These are phyloP conservation scores for Apodospora peruviana DNA, from an alignment of 495 filamentous ascomycete genomes.

Conservation along the genomic window DNA sequence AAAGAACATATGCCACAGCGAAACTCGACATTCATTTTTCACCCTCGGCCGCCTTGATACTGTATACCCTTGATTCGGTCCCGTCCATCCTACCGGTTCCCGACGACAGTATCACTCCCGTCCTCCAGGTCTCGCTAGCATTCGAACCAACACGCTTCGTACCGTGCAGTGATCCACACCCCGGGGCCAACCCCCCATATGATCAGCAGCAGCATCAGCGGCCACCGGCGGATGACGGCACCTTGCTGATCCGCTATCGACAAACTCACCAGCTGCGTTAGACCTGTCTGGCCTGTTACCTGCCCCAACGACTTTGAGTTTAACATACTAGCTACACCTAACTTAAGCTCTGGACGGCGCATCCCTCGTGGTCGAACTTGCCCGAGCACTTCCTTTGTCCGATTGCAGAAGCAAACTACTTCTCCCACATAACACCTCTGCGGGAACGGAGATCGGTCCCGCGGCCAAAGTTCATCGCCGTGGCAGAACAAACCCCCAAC, in stretches of 20 bases:
- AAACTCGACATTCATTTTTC: too few species aligned
- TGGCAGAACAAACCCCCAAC: slow-evolving; percentile 30
- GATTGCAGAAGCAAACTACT: slow-evolving; percentile 1
- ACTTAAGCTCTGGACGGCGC: neutral
- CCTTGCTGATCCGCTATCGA: slow-evolving; percentile 4
- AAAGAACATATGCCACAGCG: too few species aligned
- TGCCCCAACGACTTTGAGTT: neutral
- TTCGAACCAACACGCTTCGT: too few species aligned
- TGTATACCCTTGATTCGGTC: too few species aligned
- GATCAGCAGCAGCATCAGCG: neutral
- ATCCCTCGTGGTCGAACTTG: neutral
- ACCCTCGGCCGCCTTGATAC: too few species aligned
- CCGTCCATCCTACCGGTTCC: too few species aligned
- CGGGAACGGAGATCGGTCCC: slow-evolving; percentile 24
- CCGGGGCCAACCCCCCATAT: neutral
- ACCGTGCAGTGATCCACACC: neutral
- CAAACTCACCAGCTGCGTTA: neutral
- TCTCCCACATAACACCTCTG: slow-evolving; percentile 10
- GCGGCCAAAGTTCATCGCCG: slow-evolving; percentile 24
- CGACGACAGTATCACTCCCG: too few species aligned
- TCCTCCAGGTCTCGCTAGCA: too few species aligned
- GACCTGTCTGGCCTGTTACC: neutral
- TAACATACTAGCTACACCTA: neutral
- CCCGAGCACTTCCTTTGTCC: slow-evolving; percentile 3
- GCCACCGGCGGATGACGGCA: slow-evolving; percentile 17